Evolutionary conservation across 345 rosid genomes (phyloP).

Genomic region (Toxicodendron radicans): DNA sequence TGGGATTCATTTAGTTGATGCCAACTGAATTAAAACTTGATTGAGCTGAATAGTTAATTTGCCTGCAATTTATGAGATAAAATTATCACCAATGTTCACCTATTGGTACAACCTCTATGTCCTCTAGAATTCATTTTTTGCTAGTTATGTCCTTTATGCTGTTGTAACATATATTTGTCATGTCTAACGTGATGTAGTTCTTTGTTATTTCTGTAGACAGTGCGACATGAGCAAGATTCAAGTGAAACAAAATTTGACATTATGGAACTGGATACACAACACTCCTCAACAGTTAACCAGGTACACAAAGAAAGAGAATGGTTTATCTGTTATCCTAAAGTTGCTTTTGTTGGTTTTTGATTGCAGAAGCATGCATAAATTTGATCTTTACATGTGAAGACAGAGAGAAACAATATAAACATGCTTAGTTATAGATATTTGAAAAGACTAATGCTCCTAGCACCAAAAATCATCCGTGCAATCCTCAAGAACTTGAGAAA

Average conservation of each 20-base stretch:
- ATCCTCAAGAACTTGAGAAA: background rate
- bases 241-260: conserved; percentile 53
- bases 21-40: no score
- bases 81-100: background rate
- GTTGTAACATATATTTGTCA: background rate
- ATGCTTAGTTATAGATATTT: no score
- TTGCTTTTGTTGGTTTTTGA: background rate
- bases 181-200: background rate
- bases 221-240: conserved; percentile 41
- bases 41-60: no score
- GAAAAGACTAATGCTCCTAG: background rate
- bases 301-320: conserved; percentile 14
- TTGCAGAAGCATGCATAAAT: background rate
- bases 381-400: background rate
- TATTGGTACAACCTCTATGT: background rate
- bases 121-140: background rate
- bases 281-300: conserved; percentile 43
- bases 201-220: conserved; percentile 35
- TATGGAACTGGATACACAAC: conserved; percentile 38
- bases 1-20: no score
- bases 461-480: background rate
- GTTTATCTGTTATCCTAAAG: background rate
- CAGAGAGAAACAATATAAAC: no score
- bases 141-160: background rate
- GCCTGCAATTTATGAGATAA: no score